These are phyloP conservation scores for Populus nigra DNA, from an alignment of 345 rosid genomes.

Conservation along the genomic window DNA sequence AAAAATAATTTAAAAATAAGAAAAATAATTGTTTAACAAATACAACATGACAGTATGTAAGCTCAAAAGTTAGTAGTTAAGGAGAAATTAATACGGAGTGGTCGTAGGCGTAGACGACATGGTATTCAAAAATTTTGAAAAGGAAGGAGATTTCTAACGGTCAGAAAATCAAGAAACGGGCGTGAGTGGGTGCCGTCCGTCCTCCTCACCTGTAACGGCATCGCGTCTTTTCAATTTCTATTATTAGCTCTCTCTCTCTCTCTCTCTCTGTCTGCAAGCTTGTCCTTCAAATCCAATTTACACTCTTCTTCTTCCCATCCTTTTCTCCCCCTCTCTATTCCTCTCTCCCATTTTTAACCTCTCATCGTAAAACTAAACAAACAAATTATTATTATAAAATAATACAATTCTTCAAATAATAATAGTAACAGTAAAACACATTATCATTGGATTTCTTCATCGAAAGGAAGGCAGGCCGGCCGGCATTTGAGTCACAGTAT, in stretches of 20 bases:
- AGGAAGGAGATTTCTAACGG: constrained; percentile 28
- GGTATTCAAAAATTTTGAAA: constrained; percentile 15
- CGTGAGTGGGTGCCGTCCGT: constrained; percentile 10
- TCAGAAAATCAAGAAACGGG: constrained; percentile 32
- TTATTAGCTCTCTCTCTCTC: not conserved
- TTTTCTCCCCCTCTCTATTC: constrained; percentile 7
- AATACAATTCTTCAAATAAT: not conserved
- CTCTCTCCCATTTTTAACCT: not conserved
- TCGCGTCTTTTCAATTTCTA: constrained; percentile 1
- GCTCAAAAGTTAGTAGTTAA: not conserved
- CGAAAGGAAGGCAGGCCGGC: not conserved
- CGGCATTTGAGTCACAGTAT: not conserved
- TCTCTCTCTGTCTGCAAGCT: not conserved
- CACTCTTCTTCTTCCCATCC: not conserved
- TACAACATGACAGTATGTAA: too few species aligned
- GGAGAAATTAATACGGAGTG: not conserved
- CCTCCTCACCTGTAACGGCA: constrained; percentile 21
- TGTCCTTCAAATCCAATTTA: constrained; percentile 3
- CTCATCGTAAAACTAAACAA: not conserved
- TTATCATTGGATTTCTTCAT: not conserved
- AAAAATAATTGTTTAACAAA: too few species aligned
- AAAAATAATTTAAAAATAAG: too few species aligned
- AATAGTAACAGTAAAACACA: too few species aligned
- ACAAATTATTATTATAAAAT: not conserved
- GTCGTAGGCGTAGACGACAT: not conserved